A percentile compares a stretch with the other conserved stretches of the same genome.
phyloP scores from a whole-genome alignment of 192 early-diverging fungal genomes.

The Backusella tuberculispora region DNA sequence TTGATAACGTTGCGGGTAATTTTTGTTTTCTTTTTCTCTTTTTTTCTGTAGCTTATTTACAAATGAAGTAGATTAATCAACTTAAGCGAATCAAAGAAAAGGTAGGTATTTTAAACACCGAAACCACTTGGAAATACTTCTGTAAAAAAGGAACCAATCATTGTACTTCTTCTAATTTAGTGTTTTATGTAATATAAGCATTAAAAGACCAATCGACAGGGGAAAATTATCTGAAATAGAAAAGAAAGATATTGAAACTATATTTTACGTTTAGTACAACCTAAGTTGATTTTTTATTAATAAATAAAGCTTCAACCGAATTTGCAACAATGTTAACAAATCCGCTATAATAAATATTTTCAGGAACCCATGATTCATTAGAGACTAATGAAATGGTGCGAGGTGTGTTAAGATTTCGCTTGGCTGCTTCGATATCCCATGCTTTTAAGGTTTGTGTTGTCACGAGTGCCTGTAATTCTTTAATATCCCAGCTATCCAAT shows the following conservation, averaged over 20 bases:
- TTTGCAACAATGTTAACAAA: conserved; percentile 8
- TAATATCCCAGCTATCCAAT: conserved; percentile 12
- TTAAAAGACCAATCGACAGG: background rate
- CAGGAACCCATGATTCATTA: conserved; percentile 5
- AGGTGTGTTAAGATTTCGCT: background rate
- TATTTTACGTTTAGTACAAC: conserved; percentile 9
- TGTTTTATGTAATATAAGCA: conserved; percentile 14
- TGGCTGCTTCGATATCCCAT: conserved; percentile 19
- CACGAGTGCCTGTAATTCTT: conserved; percentile 7
- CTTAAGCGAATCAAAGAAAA: background rate
- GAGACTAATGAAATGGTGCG: background rate
- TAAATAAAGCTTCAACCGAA: conserved; percentile 1
- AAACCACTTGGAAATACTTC: background rate
- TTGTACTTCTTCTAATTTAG: background rate
- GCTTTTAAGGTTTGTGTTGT: conserved; percentile 17
- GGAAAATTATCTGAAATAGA: conserved; percentile 4
- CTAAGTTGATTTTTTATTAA: conserved; percentile 11
- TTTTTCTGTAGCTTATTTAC: background rate
- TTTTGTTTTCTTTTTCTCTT: background rate
- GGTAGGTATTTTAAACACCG: background rate
- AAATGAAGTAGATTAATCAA: background rate
- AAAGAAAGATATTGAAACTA: background rate
- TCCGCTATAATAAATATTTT: conserved; percentile 22
- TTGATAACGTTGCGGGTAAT: background rate
- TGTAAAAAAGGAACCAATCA: conserved; percentile 11